Evolutionary conservation across 2,329 filamentous ascomycete genomes (phyloP).

Genomic region (Scedosporium minutisporum): DNA sequence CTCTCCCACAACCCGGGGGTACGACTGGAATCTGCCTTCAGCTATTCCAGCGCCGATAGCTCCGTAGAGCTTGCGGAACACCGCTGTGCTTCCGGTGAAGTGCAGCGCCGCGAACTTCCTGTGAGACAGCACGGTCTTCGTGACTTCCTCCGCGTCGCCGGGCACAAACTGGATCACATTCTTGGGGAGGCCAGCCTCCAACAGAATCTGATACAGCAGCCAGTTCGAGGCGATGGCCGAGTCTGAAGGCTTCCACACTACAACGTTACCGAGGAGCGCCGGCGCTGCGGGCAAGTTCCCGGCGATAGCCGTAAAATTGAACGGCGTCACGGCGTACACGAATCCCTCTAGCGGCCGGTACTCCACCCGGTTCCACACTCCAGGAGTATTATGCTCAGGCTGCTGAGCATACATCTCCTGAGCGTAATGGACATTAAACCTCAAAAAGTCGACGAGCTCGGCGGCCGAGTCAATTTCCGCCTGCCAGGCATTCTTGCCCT

Average conservation of each 20-base stretch:
- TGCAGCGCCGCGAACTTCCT: constrained; percentile 81
- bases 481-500: constrained; percentile 98
- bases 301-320: constrained; percentile 95
- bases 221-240: constrained; percentile 83
- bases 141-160: constrained; percentile 77
- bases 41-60: constrained; percentile 75
- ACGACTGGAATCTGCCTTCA: constrained; percentile 71
- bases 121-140: constrained; percentile 65
- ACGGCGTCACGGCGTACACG: constrained; percentile 87
- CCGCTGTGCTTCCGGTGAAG: constrained; percentile 85
- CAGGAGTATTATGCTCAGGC: constrained; percentile 70
- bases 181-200: constrained; percentile 81
- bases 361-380: constrained; percentile 87
- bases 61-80: constrained; percentile 83
- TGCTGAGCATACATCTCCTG: constrained; percentile 85
- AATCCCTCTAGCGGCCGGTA: constrained; percentile 88
- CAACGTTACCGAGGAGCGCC: constrained; percentile 85
- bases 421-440: constrained; percentile 90
- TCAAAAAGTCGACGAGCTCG: constrained; percentile 84
- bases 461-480: constrained; percentile 97
- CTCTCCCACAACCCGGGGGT: constrained; percentile 83
- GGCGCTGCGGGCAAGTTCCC: constrained; percentile 78
- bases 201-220: constrained; percentile 79
- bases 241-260: constrained; percentile 94
- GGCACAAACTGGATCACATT: constrained; percentile 92